These are phyloP conservation scores for Trichoderma polysporum DNA, from an alignment of 2,329 filamentous ascomycete genomes.

Conservation along the genomic window DNA sequence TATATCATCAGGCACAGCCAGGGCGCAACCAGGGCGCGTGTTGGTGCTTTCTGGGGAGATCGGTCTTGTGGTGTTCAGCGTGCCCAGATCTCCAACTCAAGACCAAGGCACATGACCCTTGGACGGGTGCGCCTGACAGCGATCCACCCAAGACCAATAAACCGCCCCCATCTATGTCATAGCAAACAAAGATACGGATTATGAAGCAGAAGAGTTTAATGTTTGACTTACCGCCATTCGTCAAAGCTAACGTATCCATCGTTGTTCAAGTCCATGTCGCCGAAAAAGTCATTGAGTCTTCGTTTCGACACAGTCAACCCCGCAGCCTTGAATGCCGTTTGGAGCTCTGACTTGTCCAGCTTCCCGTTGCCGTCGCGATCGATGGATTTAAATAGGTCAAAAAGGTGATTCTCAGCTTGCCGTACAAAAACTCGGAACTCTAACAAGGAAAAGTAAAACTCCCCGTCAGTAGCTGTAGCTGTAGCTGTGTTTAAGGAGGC, in stretches of 20 bases:
- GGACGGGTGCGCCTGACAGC: slow-evolving; percentile 19
- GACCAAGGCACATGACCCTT: slow-evolving; percentile 28
- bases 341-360: slow-evolving; percentile 82
- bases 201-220: not conserved
- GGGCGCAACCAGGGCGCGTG: not conserved
- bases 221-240: slow-evolving; percentile 85
- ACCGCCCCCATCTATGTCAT: slow-evolving; percentile 1
- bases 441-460: slow-evolving; percentile 35
- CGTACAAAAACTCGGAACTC: slow-evolving; percentile 91
- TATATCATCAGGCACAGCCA: not conserved
- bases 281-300: slow-evolving; percentile 82
- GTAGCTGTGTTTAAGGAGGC: not conserved
- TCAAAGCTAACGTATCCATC: slow-evolving; percentile 88
- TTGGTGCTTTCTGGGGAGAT: not conserved
- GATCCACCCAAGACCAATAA: slow-evolving; percentile 8
- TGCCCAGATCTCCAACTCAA: slow-evolving; percentile 7
- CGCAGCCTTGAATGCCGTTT: slow-evolving; percentile 71
- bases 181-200: slow-evolving; percentile 15
- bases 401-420: slow-evolving; percentile 80
- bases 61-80: slow-evolving; percentile 16
- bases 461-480: slow-evolving; percentile 11
- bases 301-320: slow-evolving; percentile 76
- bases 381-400: slow-evolving; percentile 78
- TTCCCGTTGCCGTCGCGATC: slow-evolving; percentile 83
- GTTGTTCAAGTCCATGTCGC: slow-evolving; percentile 83